Base-by-base conservation (phyloP, 371 early-diverging fungal genomes). In the Saksenaea vasiformis region DNA sequence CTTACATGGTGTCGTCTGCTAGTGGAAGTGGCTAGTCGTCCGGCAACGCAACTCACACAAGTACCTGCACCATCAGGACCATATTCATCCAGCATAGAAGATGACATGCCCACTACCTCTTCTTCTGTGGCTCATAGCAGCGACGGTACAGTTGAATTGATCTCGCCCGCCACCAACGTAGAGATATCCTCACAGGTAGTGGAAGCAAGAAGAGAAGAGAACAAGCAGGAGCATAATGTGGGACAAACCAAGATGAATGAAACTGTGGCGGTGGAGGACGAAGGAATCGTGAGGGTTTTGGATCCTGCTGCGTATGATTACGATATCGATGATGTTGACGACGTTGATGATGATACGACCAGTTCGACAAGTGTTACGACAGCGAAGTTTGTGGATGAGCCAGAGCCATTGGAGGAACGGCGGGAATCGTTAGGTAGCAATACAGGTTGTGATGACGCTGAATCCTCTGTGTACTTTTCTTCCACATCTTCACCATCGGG, bases 381-480 rank as follows among this genome's bases (percentile, higher is more conserved):
- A 3, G 60, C 43, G 10, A 60, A 60, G 4, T 44, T 41, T 43
- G 31, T 43, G 27, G 19, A 17, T 27, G 60, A 44, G 10, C 41
- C 41, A 13, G 39, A 38, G n/a, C 31, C 41, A 14, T 26, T 47
- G 51, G 51, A 47, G 17, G 51, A 10, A 11, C 51, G 51, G 22
- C 51, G 54, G 22, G 57, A 34, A 17, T 64, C 68, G 0, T 56
- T 54, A 3, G 57, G 64, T 17, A 61, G 61, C 0, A 56, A 34
- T 34, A 51, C 55, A 0, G 56, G 17, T 26, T 41, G 63, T 22
- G 44, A 58, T 17, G 70, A 65, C 22, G 60, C 53, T n/a, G 68
- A 68, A 60, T 68, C 68, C 5, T 63, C 64, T 14, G 44, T 69
- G 2, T 69, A 69, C 47, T 69, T 69, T 51, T 69, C 70, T n/a